Percentiles rank a stretch among this genome's conserved stretches.
These are phyloP conservation scores for Apiospora phragmitis DNA, from an alignment of 2,329 filamentous ascomycete species.

Conservation along the genomic window DNA sequence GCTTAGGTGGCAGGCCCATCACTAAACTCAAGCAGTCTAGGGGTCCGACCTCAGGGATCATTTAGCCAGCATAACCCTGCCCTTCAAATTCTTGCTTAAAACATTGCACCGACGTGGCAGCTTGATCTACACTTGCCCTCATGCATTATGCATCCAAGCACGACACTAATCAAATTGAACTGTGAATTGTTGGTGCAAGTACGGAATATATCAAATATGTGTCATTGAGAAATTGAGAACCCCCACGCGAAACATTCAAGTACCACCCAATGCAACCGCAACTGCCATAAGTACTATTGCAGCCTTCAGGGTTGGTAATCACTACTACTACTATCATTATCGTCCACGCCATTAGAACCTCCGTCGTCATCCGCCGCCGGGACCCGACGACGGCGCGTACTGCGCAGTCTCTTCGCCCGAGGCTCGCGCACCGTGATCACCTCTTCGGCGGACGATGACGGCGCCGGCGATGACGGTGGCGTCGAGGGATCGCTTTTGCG, in stretches of 20 bases:
- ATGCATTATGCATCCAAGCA: background rate
- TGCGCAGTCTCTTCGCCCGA: background rate
- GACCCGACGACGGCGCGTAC: background rate
- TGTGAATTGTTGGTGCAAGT: background rate
- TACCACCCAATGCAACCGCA: background rate
- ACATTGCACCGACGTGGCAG: background rate
- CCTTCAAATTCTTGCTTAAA: background rate
- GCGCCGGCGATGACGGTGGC: background rate
- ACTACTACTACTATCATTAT: background rate
- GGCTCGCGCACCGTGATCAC: background rate
- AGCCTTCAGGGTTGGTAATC: background rate
- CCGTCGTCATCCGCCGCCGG: background rate
- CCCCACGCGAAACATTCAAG: too few species aligned
- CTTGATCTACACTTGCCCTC: background rate
- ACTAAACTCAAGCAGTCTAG: background rate
- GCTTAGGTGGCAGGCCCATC: background rate
- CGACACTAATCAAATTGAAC: background rate
- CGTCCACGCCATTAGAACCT: too few species aligned
- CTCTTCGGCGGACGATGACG: background rate
- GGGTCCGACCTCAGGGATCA: background rate
- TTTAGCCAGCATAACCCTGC: background rate
- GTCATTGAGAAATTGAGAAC: background rate
- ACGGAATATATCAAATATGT: background rate
- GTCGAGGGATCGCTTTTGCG: background rate
- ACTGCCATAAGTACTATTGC: background rate